Evolutionary conservation across 1,139 yeast genomes (phyloP).

Genomic region (Fermentozyma sake): DNA sequence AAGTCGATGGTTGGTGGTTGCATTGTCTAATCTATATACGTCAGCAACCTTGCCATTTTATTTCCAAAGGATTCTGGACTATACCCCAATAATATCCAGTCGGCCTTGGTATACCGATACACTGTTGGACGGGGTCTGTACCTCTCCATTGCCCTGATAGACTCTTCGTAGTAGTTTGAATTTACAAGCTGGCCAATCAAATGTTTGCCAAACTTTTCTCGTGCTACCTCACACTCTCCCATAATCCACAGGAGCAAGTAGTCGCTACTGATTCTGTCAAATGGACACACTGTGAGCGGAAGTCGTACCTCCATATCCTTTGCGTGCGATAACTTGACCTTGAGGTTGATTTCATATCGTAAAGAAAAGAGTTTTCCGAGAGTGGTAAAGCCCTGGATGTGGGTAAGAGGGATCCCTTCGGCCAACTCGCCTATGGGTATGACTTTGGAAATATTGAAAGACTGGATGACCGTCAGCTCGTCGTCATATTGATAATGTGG

Average conservation of each 20-base stretch:
- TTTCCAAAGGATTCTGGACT: conserved; percentile 31
- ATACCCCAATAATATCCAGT: conserved; percentile 39
- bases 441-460: conserved; percentile 13
- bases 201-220: conserved; percentile 31
- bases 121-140: conserved; percentile 26
- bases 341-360: conserved; percentile 47
- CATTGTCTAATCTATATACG: no score
- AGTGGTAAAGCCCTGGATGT: conserved; percentile 45
- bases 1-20: no score
- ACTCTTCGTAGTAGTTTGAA: conserved; percentile 20
- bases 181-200: conserved; percentile 20
- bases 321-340: conserved; percentile 45
- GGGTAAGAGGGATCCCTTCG: conserved; percentile 43
- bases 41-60: no score
- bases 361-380: conserved; percentile 50
- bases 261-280: conserved; percentile 42
- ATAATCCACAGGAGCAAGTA: conserved; percentile 48
- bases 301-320: conserved; percentile 46
- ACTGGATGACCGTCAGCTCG: conserved; percentile 9
- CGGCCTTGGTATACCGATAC: conserved; percentile 26
- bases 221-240: conserved; percentile 47
- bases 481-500: conserved; percentile 5
- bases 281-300: conserved; percentile 54
- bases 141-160: conserved; percentile 15
- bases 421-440: conserved; percentile 20